Base-by-base conservation (phyloP, 106 monocot genomes). In the Platanthera guangdongensis region DNA sequence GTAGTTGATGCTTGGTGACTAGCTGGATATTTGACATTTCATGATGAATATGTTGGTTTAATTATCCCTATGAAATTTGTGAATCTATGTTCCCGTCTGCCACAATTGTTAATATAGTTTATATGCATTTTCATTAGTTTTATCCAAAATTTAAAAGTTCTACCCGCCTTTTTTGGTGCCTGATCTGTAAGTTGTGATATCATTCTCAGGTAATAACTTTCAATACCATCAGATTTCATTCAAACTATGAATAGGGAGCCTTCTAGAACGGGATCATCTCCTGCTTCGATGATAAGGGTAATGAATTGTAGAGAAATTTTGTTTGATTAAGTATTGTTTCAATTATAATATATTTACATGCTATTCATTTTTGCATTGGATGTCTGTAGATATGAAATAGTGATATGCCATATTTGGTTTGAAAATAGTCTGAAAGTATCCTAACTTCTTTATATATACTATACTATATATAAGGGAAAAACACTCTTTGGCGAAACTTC, bases 281-380 rank as follows among this genome's bases (percentile, higher is more conserved):
- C 65, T 65, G 13, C 65, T 30, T 65, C 32, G 65, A 65, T 65
- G 65, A 25, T 65, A 65, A 65, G 65, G 25, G 25, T 32, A 39
- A 39, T 39, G 39, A 39, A 39, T 39, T 39, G 39, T 39, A 39
- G 1, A 39, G 39, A 39, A 39, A 39, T 39, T 39, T 39, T 39
- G 39, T 39, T 39, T 39, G 39, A 1, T 39, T 19, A 19, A 21
- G 8, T 60, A 21, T 60, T 8, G n/a, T 60, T 60, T 60, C 21
- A 32, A 11, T 65, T 65, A 12, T 65, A 30, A 30, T 65, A 19
- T 65, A 10, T 65, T 32, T 65, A 12, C 32, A 65, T 4, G 10
- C 16, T 65, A 65, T 32, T 25, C 32, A 30, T 65, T 25, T 32
- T 65, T 30, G 11, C 25, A 32, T 32, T 65, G 25, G 11, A 32